Base-by-base conservation (phyloP, 495 filamentous ascomycete genomes). In the Venustampulla echinocandica region DNA sequence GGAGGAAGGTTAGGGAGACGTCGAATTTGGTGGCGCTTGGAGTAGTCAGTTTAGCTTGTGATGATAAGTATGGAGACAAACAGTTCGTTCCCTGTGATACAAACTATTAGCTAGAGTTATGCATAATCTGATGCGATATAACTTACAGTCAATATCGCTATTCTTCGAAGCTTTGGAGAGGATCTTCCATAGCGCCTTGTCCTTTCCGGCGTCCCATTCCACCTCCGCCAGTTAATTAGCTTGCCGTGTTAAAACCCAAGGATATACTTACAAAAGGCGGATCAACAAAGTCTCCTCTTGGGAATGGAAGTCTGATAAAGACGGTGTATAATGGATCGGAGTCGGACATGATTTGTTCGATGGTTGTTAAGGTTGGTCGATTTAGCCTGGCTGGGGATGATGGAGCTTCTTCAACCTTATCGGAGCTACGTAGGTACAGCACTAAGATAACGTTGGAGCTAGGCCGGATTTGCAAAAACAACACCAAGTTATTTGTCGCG, bases 261-360 rank as follows among this genome's bases (percentile, higher is more conserved):
- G 41, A 34, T 13, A 35, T 46, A 39, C 76, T 57, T 72, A 90
- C 90, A 39, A 81, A 80, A 6, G 85, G 84, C 35, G 93, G 92
- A 64, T 98, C 92, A 27, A 87, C 74, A 67, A 97, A 98, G 40
- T 85, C 80, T 15, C 84, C 81, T 47, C 92, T 76, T 13, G 84
- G 76, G 62, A 96, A 94, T 9, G 92, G 92, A 11, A 96, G 72
- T 10, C 90, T 78, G 41, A 98, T 76, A 54, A 95, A 85, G 47
- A 90, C 82, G 20, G 86, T 90, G 49, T 80, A 81, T 50, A 63
- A 64, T 21, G 69, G 67, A 35, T 75, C 69, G 21, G 50, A 39
- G 21, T n/a, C 47, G 48, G 47, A 35, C 50, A 50, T 54, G 27
- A n/a, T 30, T n/a, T n/a, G 27, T 30, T 30, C n/a, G 27, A 30